Conservation (phyloP, 441 rosid genomes). For the Oxalis stricta region DNA sequence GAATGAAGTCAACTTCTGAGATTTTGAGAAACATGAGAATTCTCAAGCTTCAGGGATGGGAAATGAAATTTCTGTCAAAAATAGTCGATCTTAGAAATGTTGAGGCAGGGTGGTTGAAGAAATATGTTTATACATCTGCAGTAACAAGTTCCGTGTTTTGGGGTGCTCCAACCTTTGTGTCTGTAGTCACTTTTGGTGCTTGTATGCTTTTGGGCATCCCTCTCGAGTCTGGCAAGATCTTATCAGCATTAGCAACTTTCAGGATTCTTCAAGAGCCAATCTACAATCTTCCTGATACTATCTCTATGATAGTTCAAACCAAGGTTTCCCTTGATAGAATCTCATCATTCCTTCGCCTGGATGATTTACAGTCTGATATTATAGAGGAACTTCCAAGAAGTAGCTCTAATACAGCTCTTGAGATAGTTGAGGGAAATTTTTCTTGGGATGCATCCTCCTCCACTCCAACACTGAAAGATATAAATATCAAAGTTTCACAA, state of each 20-base stretch:
- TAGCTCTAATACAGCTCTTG: constrained; percentile 28
- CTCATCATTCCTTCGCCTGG: constrained; percentile 40
- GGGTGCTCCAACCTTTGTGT: constrained; percentile 45
- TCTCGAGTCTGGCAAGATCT: constrained; percentile 48
- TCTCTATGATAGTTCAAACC: constrained; percentile 41
- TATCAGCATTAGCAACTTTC: constrained; percentile 60
- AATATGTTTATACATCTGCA: constrained; percentile 23
- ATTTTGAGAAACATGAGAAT: constrained; percentile 47
- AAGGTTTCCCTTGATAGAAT: constrained; percentile 61
- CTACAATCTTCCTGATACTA: constrained; percentile 33
- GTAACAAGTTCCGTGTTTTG: constrained; percentile 25
- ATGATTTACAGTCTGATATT: constrained; percentile 30
- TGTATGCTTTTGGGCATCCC: constrained; percentile 37
- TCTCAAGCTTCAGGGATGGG: constrained; percentile 67
- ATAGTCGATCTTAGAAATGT: constrained; percentile 24
- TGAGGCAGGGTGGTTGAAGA: constrained; percentile 44
- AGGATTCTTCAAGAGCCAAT: constrained; percentile 49
- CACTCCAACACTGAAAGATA: constrained; percentile 26
- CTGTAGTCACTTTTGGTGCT: constrained; percentile 40
- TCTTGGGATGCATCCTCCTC: constrained; percentile 38
- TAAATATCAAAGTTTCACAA: constrained; percentile 23
- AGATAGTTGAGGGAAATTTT: constrained; percentile 35
- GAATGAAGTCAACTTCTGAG: constrained; percentile 54
- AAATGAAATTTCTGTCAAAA: constrained; percentile 51
- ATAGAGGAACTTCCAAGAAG: constrained; percentile 28